phyloP scores from a whole-genome alignment of 1,284 basidiomycete genomes.

The Trametes pubescens region DNA sequence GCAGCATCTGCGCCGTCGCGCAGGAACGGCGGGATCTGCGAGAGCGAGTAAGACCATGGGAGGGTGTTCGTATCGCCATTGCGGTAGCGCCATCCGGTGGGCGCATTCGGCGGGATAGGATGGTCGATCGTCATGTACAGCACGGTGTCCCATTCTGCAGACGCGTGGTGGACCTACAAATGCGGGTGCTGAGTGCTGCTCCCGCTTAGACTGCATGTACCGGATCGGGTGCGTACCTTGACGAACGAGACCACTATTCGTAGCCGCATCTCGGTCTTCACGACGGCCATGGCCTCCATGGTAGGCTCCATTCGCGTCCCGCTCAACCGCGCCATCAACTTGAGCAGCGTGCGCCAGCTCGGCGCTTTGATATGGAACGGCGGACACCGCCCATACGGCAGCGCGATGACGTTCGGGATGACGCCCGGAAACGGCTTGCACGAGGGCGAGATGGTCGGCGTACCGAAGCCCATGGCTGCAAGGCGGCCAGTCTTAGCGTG shows the following conservation, averaged over 20 bases:
- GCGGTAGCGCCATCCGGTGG: slow-evolving; percentile 55
- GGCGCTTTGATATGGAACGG: slow-evolving; percentile 76
- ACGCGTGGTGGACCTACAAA: slow-evolving; percentile 60
- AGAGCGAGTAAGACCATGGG: slow-evolving; percentile 74
- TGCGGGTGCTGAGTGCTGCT: neutral
- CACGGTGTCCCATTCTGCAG: slow-evolving; percentile 72
- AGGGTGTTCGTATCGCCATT: slow-evolving; percentile 67
- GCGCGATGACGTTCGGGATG: slow-evolving; percentile 74
- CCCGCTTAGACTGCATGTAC: neutral
- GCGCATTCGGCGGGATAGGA: slow-evolving; percentile 57
- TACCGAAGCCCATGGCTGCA: slow-evolving; percentile 69
- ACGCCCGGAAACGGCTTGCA: slow-evolving; percentile 55
- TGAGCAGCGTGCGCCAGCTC: slow-evolving; percentile 75
- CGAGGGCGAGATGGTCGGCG: slow-evolving; percentile 61
- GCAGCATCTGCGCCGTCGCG: slow-evolving; percentile 67
- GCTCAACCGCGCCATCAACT: slow-evolving; percentile 74
- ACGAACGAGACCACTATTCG: slow-evolving; percentile 80
- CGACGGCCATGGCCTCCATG: slow-evolving; percentile 66
- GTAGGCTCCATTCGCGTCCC: slow-evolving; percentile 74
- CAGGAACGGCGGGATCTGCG: slow-evolving; percentile 64
- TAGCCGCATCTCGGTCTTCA: slow-evolving; percentile 65
- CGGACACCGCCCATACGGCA: slow-evolving; percentile 72
- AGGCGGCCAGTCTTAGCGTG: slow-evolving; percentile 2
- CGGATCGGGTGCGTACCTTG: slow-evolving; percentile 52
- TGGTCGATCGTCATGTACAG: slow-evolving; percentile 80